phyloP scores from a whole-genome alignment of 306 rosid genomes.

The Luffa aegyptiaca region DNA sequence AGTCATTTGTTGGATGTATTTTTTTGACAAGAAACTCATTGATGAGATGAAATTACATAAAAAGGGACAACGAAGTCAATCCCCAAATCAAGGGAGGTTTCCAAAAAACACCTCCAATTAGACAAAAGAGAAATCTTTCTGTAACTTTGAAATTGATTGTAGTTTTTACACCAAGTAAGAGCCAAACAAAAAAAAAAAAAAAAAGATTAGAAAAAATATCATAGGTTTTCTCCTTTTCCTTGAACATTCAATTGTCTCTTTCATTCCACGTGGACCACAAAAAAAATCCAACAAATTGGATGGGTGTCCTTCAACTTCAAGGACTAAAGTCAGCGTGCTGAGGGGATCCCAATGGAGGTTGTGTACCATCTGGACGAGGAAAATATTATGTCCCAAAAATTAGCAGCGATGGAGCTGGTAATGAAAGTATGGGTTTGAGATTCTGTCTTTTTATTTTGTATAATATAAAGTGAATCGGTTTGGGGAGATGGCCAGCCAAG shows the following conservation, averaged over 20 bases:
- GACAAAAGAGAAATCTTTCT: not conserved
- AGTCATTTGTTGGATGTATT: not conserved
- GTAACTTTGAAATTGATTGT: not conserved
- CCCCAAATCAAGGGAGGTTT: not conserved
- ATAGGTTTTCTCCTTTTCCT: not conserved
- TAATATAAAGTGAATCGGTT: not conserved
- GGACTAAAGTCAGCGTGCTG: not conserved
- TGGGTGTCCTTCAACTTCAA: not conserved
- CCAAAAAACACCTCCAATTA: not conserved
- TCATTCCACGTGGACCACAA: not conserved
- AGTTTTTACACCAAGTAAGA: not conserved
- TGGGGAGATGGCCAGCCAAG: not conserved
- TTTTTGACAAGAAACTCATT: not conserved
- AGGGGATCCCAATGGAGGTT: not conserved
- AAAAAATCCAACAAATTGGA: not conserved
- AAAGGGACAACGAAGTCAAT: not conserved
- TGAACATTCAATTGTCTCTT: not conserved
- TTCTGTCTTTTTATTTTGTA: not conserved
- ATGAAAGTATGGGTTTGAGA: not conserved
- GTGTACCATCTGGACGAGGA: not conserved
- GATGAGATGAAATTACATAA: not conserved
- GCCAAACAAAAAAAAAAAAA: not conserved
- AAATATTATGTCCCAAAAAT: not conserved
- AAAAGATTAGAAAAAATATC: not conserved
- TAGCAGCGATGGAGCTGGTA: not conserved